Base-by-base conservation (phyloP, 495 filamentous ascomycete genomes). In the Tuber magnatum region DNA sequence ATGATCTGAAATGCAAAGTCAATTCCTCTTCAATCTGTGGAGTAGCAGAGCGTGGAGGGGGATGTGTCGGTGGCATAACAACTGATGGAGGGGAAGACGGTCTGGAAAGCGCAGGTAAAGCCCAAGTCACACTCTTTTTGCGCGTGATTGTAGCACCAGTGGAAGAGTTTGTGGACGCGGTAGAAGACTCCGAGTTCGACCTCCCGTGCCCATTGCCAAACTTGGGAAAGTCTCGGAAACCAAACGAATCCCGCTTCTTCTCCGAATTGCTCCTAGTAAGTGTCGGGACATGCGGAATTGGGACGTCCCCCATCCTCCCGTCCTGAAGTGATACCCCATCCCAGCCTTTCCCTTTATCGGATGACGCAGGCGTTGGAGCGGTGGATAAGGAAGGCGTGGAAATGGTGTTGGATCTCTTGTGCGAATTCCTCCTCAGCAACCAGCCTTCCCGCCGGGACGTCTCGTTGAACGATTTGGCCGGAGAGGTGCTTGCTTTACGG, bases 311-410 rank as follows among this genome's bases (percentile, higher is more conserved):
- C 71, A 81, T 81, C 32, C 80, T 73, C 9, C 80, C 80, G 38
- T 81, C 76, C n/a, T 81, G 80, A n/a, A 81, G 43, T 18, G 81
- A 80, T 38, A 81, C 81, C 39, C 80, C 80, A 69, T 82, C 80
- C 80, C 80, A 82, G 0, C 80, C 80, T 43, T 56, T 51, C 56
- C 81, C 80, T n/a, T 72, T 72, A 56, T 79, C 80, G 0, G 69
- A 39, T 10, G 74, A 68, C 20, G 35, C 32, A 22, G 69, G 51
- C n/a, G 48, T 68, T 39, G 73, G 46, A 24, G 76, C 41, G 46
- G 72, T 68, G 28, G 70, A 40, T 28, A 51, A 43, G 44, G 77
- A 79, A 12, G 77, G 77, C 8, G 77, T 65, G 32, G 80, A 79
- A 41, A 80, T 73, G 4, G 80, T 82, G 38, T 77, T 79, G 7